Conservation (phyloP, 306 rosid genomes). For the Pyrus pyrifolia region DNA sequence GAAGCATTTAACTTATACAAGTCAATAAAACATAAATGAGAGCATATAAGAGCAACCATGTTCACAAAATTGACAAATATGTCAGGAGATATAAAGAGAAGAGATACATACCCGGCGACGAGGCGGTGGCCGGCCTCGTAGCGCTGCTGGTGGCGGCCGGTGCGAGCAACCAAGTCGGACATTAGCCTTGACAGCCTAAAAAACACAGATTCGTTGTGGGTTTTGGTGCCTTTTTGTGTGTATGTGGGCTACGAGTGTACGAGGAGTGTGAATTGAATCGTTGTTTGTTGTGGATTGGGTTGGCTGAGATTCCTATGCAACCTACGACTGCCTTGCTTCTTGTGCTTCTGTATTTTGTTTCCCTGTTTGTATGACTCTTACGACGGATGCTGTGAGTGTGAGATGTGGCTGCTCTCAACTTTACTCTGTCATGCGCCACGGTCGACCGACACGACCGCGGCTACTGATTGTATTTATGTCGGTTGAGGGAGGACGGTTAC, state of each 20-base stretch:
- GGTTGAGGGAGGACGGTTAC: background rate
- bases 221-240: background rate
- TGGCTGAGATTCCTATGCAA: background rate
- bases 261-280: background rate
- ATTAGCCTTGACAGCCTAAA: background rate
- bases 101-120: slow-evolving; percentile 28
- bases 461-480: background rate
- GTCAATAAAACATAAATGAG: background rate
- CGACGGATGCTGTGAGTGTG: no score
- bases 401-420: no score
- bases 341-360: no score
- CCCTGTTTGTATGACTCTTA: no score
- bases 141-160: slow-evolving; percentile 35
- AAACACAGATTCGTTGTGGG: background rate
- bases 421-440: no score
- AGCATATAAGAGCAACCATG: background rate
- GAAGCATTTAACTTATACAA: background rate
- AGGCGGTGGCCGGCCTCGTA: slow-evolving; percentile 35
- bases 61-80: background rate
- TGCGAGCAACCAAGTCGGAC: slow-evolving; percentile 43
- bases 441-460: background rate
- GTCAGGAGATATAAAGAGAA: background rate
- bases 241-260: background rate
- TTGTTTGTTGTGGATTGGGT: background rate
- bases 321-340: background rate